Evolutionary conservation across 805 yeast genomes (phyloP), one percentile per base, ranked within the genome.

Genomic region (Hermanozyma aechmeae): DNA sequence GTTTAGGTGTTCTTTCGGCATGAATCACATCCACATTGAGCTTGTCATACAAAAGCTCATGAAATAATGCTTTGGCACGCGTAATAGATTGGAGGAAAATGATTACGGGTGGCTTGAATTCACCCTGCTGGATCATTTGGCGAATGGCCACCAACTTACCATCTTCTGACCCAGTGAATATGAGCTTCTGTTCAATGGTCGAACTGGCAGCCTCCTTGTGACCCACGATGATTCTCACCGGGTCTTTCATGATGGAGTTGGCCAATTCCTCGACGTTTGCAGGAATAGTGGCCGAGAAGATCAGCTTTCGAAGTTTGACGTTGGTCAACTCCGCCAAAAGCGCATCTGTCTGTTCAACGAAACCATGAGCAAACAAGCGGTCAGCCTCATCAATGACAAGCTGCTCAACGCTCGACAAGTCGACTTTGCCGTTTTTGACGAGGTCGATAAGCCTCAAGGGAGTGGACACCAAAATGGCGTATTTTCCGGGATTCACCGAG

Each of bases 381-480:
- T 92, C 99, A 7, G 96, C 97, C 58, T 92, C 99, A 64, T 92
- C 99, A 42, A 92, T 75, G 13, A 92, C 72, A 27, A 92, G 58
- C 46, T 74, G 77, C 39, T 77, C 77, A n/a, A 89, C 84, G 15
- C 60, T 56, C 5, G 73, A 56, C 24, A 89, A 65, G 39, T 74
- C 76, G 14, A 83, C 51, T 8, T 69, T 61, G 23, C 71, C 81
- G 28, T 63, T 64, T 33, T 76, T 73, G 13, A 86, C 72, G 18
- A 83, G 65, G 43, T 86, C 95, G 23, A 89, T 79, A 34, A 92
- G 68, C 44, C 97, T 67, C 42, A 85, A 64, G 3, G 99, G 99
- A 0, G 98, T 92, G 2, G 93, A 62, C 4, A 92, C 79, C 16
- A 92, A 47, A 4, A 92, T 67, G 50, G 87, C 96, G 52, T 73